phyloP scores from a whole-genome alignment of 164 flowering plant species.

The Cinnamomum micranthum region DNA sequence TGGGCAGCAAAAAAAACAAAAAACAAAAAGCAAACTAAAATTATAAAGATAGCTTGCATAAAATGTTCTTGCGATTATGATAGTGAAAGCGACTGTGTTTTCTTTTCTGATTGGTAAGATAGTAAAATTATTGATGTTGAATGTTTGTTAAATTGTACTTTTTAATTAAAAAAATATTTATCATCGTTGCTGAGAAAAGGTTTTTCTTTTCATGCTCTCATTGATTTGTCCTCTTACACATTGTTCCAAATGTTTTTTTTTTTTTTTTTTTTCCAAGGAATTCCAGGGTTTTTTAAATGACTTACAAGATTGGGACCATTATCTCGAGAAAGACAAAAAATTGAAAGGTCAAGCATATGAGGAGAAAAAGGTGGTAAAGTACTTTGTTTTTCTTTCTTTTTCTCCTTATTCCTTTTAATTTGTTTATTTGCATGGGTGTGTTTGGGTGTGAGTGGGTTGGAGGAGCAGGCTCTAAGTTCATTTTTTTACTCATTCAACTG shows the following conservation, averaged over 20 bases:
- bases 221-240: background rate
- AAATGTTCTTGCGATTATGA: too few relatives aligned
- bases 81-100: background rate
- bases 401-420: background rate
- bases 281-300: conserved; percentile 77
- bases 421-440: background rate
- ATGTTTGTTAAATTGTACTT: background rate
- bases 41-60: too few relatives aligned
- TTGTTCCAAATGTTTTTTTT: background rate
- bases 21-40: too few relatives aligned
- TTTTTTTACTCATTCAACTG: background rate
- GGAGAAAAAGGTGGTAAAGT: conserved; percentile 31
- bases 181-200: too few relatives aligned
- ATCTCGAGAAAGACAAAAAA: conserved; percentile 60
- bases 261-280: conserved; percentile 36
- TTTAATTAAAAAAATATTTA: background rate
- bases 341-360: conserved; percentile 33
- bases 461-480: too few relatives aligned
- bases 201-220: background rate
- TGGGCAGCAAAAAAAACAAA: too few relatives aligned
- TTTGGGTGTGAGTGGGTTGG: too few relatives aligned
- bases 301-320: conserved; percentile 83
- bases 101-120: background rate
- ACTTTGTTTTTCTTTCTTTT: background rate
- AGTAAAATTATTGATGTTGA: background rate